Evolutionary conservation across 2,329 filamentous ascomycete species (phyloP), one percentile per base, ranked within the genome.

Genomic region (Paracorniculantispora psalliotae): DNA sequence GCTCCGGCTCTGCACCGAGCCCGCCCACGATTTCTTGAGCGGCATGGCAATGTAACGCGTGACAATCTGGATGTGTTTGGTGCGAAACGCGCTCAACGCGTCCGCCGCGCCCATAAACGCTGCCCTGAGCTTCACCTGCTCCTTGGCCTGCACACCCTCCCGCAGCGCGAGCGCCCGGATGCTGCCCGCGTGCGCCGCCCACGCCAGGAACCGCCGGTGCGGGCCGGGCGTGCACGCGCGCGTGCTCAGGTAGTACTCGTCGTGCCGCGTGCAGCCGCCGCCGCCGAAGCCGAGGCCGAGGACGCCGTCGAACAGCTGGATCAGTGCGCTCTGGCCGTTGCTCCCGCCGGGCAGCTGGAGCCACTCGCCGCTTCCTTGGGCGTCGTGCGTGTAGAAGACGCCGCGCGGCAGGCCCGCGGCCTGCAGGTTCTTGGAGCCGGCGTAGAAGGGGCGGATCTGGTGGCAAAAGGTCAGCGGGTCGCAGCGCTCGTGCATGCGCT

Each of bases 401-500:
- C 93, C 92, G 10, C 85, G 82, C 0, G 92, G 91, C 1, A 97
- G 79, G 0, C 92, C 92, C 0, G 91, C 91, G 8, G 88, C 84
- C 7, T 79, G 83, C 92, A 97, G 97, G 71, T 96, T 96, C 75
- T 92, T 96, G 71, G 90, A 92, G 2, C 93, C 93, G 0, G 93
- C 92, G 1, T 97, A 79, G 71, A 91, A 96, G 0, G 93, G 93
- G 2, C 93, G 82, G 64, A 97, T 94, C 43, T 86, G 82, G 73
- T 96, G 86, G 73, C 96, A 97, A 73, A 97, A 97, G 3, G 91
- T 84, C 67, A 89, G 84, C 0, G 92, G 91, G 61, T 93, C 87
- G 35, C 47, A 97, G 63, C 84, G 85, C 67, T 96, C 92, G 68
- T 96, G 89, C 91, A 97, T 96, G 48, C 90, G 82, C 61, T 88